These are phyloP conservation scores for Kingdonia uniflora DNA, from an alignment of 164 flowering plant species.

Conservation along the genomic window DNA sequence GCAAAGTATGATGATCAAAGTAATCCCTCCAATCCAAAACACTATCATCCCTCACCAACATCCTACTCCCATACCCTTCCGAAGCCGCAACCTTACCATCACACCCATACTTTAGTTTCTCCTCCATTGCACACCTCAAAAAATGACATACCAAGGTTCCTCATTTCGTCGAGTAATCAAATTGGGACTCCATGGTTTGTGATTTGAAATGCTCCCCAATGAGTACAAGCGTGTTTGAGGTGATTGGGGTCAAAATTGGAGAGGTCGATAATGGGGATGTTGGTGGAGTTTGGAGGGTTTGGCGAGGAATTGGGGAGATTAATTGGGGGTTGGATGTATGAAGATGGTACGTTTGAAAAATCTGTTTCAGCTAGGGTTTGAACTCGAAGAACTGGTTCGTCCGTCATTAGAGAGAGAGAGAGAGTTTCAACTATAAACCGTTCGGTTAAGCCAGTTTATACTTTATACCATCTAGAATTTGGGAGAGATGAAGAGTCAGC, in stretches of 20 bases:
- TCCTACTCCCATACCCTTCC: no score
- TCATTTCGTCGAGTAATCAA: constrained; percentile 29
- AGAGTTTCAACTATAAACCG: no score
- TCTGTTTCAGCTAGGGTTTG: constrained; percentile 34
- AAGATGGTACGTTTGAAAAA: constrained; percentile 36
- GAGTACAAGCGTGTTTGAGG: constrained; percentile 40
- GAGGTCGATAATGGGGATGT: constrained; percentile 51
- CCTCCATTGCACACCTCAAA: constrained; percentile 37
- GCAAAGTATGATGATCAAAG: no score
- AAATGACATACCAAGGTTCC: constrained; percentile 36
- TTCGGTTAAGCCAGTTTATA: no score
- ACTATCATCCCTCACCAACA: no score
- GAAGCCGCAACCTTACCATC: constrained; percentile 41
- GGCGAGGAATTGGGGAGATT: constrained; percentile 26
- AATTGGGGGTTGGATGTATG: constrained; percentile 55
- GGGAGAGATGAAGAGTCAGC: no score
- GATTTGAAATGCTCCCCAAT: constrained; percentile 90
- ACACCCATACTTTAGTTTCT: constrained; percentile 52
- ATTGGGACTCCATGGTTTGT: constrained; percentile 57
- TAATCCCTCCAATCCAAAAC: no score
- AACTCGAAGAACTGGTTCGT: constrained; percentile 21
- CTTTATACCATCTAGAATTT: no score
- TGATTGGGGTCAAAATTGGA: constrained; percentile 16
- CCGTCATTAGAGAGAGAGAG: constrained; percentile 10
- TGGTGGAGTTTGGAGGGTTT: no score